Conservation (phyloP, 1,284 basidiomycete species). For the Cystodermella granulosa region DNA sequence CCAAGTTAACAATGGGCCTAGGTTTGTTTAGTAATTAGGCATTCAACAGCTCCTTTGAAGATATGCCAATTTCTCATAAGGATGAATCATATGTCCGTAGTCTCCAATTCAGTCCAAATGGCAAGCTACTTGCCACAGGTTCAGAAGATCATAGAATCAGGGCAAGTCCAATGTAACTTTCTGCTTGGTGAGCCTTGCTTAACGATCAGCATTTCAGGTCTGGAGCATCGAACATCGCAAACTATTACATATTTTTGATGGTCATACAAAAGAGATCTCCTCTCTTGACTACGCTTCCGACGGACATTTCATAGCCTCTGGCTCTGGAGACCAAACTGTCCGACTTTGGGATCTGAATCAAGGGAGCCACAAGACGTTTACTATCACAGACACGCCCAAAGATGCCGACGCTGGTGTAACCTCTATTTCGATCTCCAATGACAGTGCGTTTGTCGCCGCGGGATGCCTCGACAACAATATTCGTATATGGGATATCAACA, state of each 20-base stretch:
- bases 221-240: conserved; percentile 77
- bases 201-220: conserved; percentile 43
- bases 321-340: conserved; percentile 80
- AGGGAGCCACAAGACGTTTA: conserved; percentile 54
- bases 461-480: conserved; percentile 85
- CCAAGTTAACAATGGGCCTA: neutral
- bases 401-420: conserved; percentile 76
- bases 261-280: conserved; percentile 85
- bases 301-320: conserved; percentile 73
- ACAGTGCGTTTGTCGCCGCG: conserved; percentile 80
- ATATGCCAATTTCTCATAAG: conserved; percentile 61
- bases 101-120: conserved; percentile 82
- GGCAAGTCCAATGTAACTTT: conserved; percentile 40
- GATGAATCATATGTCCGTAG: conserved; percentile 83
- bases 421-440: conserved; percentile 76
- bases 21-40: conserved; percentile 2
- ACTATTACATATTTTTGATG: conserved; percentile 68
- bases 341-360: conserved; percentile 76
- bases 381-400: conserved; percentile 54
- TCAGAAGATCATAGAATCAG: conserved; percentile 82
- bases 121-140: conserved; percentile 76
- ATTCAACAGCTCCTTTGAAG: conserved; percentile 57
- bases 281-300: conserved; percentile 78
- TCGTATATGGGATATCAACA: conserved; percentile 81
- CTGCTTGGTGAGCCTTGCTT: neutral